These are phyloP conservation scores for Kentomonas sorsogonicus DNA, from an alignment of 208 protist genomes.

Conservation along the genomic window DNA sequence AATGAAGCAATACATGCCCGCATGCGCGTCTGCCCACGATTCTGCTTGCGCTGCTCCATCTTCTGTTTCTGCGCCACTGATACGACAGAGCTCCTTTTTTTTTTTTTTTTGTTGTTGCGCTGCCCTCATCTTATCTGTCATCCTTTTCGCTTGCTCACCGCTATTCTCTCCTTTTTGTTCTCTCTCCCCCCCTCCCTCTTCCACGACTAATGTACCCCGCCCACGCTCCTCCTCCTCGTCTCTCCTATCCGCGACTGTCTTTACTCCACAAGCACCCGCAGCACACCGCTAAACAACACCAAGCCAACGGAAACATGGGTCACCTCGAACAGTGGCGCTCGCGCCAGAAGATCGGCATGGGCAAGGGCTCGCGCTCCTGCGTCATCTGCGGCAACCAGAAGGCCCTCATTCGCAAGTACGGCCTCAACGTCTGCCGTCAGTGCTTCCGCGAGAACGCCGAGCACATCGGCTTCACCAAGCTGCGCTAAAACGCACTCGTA, in stretches of 20 bases:
- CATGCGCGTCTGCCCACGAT: no score
- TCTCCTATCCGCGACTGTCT: no score
- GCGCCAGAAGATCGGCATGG: constrained; percentile 90
- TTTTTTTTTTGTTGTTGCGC: constrained; percentile 11
- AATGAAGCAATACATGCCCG: no score
- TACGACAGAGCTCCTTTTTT: no score
- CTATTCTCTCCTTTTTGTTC: constrained; percentile 12
- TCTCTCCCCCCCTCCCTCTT: no score
- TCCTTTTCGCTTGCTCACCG: neutral
- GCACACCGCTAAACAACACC: no score
- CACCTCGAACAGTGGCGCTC: constrained; percentile 91
- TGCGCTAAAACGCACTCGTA: constrained; percentile 50
- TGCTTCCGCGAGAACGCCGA: constrained; percentile 93
- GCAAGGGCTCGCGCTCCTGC: constrained; percentile 86
- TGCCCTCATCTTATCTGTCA: neutral
- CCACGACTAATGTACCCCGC: no score
- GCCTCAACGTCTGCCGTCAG: constrained; percentile 92
- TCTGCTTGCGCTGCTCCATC: no score
- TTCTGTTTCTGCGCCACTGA: no score
- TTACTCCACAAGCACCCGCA: no score
- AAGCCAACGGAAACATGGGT: constrained; percentile 75
- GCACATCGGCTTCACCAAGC: constrained; percentile 89
- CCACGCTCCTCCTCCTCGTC: no score
- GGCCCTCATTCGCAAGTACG: constrained; percentile 93
- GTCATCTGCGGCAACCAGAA: constrained; percentile 91